Percentiles rank a stretch among this genome's conserved stretches.
phyloP scores from a whole-genome alignment of 306 rosid species.

The Amphicarpaea edgeworthii region DNA sequence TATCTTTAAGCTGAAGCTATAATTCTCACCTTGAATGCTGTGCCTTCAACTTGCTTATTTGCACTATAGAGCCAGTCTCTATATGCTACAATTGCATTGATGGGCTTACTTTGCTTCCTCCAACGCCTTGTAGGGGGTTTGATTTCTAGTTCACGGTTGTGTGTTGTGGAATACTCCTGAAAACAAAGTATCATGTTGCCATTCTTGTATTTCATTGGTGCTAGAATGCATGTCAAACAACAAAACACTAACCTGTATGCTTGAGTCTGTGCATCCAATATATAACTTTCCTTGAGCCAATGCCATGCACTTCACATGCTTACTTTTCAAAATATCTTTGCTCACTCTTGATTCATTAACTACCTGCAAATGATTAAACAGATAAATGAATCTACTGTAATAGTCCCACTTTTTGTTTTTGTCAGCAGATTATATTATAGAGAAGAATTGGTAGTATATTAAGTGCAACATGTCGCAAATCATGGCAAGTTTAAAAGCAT shows the following conservation, averaged over 20 bases:
- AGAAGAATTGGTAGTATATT: neutral
- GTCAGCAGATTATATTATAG: too few relatives aligned
- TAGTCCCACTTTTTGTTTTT: slow-evolving; percentile 18
- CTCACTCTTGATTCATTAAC: slow-evolving; percentile 61
- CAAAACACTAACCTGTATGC: slow-evolving; percentile 68
- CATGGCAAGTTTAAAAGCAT: slow-evolving; percentile 47
- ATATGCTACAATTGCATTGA: slow-evolving; percentile 61
- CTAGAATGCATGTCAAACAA: slow-evolving; percentile 22
- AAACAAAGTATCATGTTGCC: slow-evolving; percentile 41
- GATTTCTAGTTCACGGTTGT: slow-evolving; percentile 72
- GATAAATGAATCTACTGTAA: neutral
- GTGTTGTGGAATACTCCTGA: slow-evolving; percentile 67
- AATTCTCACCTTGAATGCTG: slow-evolving; percentile 66
- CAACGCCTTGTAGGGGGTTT: slow-evolving; percentile 73
- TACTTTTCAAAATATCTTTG: slow-evolving; percentile 57
- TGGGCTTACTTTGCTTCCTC: slow-evolving; percentile 68
- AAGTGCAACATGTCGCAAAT: slow-evolving; percentile 13
- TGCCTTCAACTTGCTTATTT: slow-evolving; percentile 67
- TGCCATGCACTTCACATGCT: slow-evolving; percentile 63
- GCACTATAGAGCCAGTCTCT: slow-evolving; percentile 83
- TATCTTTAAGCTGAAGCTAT: neutral
- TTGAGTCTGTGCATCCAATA: slow-evolving; percentile 78
- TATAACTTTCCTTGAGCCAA: slow-evolving; percentile 69
- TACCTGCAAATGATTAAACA: slow-evolving; percentile 50
- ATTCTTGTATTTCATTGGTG: slow-evolving; percentile 26